Evolutionary conservation across 2,329 filamentous ascomycete species (phyloP).

Genomic region (Cryphonectria nitschkei): DNA sequence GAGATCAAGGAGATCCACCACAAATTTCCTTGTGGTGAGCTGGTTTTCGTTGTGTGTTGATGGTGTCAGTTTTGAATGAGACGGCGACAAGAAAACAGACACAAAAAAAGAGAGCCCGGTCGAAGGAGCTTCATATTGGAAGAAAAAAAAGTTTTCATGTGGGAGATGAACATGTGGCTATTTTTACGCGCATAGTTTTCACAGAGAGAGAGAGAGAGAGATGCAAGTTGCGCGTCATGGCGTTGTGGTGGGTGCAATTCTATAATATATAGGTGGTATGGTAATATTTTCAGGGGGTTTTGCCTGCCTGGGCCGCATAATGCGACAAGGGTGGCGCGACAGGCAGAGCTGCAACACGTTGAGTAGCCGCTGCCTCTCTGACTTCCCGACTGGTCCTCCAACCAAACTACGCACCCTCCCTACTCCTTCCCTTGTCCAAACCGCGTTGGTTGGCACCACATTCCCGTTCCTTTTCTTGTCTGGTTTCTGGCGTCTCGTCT

Average conservation of each 20-base stretch:
- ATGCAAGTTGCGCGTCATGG: no score
- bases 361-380: background rate
- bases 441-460: background rate
- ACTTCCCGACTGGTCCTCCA: slow-evolving; percentile 12
- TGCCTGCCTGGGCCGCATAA: background rate
- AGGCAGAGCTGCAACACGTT: background rate
- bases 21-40: background rate
- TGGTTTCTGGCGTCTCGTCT: background rate
- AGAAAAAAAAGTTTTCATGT: background rate
- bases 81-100: no score
- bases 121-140: no score
- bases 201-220: no score
- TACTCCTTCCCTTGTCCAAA: background rate
- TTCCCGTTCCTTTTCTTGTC: background rate
- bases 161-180: no score
- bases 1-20: background rate
- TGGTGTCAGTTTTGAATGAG: background rate
- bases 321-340: slow-evolving; percentile 4
- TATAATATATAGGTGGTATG: background rate
- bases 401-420: background rate
- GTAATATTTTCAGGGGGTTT: background rate
- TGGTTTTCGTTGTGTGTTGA: background rate
- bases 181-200: no score
- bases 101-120: no score
- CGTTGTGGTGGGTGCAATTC: background rate